Percentiles rank a stretch among this genome's conserved stretches.
Evolutionary conservation across 805 yeast species (phyloP).

Genomic region (Cephaloascus fragrans): DNA sequence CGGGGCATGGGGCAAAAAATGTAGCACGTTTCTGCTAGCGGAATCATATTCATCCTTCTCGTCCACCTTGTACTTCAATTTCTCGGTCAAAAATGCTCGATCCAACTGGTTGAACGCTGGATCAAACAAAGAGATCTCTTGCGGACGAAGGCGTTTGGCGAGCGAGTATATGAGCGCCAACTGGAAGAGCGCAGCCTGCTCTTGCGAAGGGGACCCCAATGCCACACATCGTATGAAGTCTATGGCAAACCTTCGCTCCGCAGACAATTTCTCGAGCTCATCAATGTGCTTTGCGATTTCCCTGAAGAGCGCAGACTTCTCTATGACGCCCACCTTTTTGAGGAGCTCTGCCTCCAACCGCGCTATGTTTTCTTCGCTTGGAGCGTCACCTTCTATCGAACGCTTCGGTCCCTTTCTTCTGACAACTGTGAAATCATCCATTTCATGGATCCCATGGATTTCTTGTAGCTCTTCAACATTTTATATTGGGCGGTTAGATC

Average conservation of each 20-base stretch:
- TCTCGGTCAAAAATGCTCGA: constrained; percentile 11
- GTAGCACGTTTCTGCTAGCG: constrained; percentile 21
- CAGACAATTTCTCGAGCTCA: constrained; percentile 7
- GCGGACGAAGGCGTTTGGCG: constrained; percentile 9
- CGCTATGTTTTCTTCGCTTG: constrained; percentile 12
- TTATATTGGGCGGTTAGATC: no score
- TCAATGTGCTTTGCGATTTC: constrained; percentile 13
- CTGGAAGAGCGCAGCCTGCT: constrained; percentile 55
- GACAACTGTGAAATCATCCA: neutral
- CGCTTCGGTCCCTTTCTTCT: neutral
- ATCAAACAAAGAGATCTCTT: constrained; percentile 44
- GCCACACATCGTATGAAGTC: constrained; percentile 54
- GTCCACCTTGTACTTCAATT: constrained; percentile 5
- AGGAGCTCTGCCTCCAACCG: neutral
- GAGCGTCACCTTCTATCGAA: constrained; percentile 1
- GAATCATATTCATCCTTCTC: constrained; percentile 8
- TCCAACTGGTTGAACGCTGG: constrained; percentile 52
- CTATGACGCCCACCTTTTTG: constrained; percentile 7
- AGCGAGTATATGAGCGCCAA: constrained; percentile 46
- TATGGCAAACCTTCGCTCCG: constrained; percentile 5
- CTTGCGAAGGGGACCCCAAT: constrained; percentile 55
- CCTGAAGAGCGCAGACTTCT: constrained; percentile 14
- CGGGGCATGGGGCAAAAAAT: constrained; percentile 73
- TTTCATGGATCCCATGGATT: no score
- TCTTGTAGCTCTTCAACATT: no score